Evolutionary conservation across 2,329 filamentous ascomycete genomes (phyloP).

Genomic region (Pseudopithomyces chartarum): DNA sequence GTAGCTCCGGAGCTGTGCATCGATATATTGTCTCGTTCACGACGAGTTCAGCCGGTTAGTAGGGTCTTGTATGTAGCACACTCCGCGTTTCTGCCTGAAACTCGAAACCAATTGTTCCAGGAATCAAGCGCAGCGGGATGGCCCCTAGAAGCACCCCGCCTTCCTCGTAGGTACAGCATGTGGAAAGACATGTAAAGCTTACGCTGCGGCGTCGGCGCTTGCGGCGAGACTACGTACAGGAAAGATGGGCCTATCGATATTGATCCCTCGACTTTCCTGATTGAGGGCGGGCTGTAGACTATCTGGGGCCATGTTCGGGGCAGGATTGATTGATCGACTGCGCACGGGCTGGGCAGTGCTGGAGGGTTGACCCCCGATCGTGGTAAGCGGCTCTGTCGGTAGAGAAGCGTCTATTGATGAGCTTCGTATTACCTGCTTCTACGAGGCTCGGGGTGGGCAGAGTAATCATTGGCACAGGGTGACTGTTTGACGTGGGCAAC

Average conservation of each 20-base stretch:
- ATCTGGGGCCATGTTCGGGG: neutral
- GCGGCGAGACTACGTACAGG: neutral
- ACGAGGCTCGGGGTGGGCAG: too few relatives aligned
- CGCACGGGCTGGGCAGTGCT: neutral
- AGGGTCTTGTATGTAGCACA: neutral
- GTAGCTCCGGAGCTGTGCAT: too few relatives aligned
- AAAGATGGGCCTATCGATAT: neutral
- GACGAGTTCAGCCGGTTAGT: too few relatives aligned
- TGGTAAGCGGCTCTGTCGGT: neutral
- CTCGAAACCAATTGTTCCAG: neutral
- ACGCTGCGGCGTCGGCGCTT: conserved; percentile 1
- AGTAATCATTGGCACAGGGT: neutral
- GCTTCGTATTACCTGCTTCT: neutral
- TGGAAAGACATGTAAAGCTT: neutral
- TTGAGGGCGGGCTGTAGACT: neutral
- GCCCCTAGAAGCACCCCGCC: neutral
- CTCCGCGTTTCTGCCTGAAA: neutral
- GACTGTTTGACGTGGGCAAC: neutral
- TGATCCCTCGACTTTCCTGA: neutral
- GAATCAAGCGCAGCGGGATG: neutral
- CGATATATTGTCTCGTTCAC: too few relatives aligned
- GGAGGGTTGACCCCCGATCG: neutral
- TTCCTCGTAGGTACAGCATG: neutral
- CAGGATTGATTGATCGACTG: conserved; percentile 3
- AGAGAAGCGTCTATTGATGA: conserved; percentile 1